Base-by-base conservation (phyloP, 2,329 filamentous ascomycete genomes). In the Camillea tinctor region DNA sequence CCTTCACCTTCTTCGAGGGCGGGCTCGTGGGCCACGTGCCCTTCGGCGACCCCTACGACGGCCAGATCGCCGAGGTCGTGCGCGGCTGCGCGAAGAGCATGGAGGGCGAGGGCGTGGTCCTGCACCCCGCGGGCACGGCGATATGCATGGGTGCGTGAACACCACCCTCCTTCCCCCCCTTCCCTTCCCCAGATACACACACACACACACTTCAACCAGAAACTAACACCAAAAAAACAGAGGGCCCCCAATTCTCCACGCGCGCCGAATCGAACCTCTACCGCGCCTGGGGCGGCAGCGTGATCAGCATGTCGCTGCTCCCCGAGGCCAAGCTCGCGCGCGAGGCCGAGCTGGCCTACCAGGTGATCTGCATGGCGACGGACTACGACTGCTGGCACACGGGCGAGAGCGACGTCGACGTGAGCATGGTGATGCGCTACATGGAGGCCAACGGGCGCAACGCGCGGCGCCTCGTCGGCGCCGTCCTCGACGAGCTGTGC, bases 301-400 rank as follows among this genome's bases (percentile, higher is more conserved):
- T 98, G 56, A 98, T 99, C 83, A 98, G 98, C 85, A 99, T 99
- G 95, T 96, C 92, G 51, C 90, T 89, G 15, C 84, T 99, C 17
- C 95, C 95, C 20, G 95, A 99, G 80, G 91, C 94, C 54, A 99
- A 99, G 83, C 88, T 99, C 20, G 95, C 95, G 9, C 88, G 92
- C 57, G 95, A 99, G 80, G 95, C 95, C 22, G 95, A 99, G 81
- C 90, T 99, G 69, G 90, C 90, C 40, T 98, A 98, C 78, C 93
- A 96, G 80, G 96, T 97, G 86, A 96, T 99, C 72, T 97, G 94
- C 83, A 99, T 99, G 95, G 92, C 92, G 36, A 99, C 95, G 24
- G 95, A 99, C 81, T 99, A 99, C 76, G 95, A 99, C 81, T 98
- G 94, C 86, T 99, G 95, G 95, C 90, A 93, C 73, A 87, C 85